Conservation (phyloP, 2,329 filamentous ascomycete species). For the Phyllosticta ampelicida region DNA sequence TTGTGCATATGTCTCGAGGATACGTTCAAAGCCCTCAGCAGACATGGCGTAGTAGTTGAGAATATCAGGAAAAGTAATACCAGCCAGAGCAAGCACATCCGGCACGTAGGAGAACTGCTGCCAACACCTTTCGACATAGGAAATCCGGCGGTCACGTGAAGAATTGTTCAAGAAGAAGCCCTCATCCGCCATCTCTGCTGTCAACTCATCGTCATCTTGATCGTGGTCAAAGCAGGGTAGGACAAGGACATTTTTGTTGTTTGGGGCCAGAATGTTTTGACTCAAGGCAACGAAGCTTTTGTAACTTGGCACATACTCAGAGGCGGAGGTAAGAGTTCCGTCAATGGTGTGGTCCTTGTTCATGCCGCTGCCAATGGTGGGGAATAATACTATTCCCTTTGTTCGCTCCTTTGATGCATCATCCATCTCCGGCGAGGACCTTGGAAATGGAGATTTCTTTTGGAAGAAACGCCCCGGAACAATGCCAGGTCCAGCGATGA, state of each 20-base stretch:
- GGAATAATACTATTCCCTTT: not conserved
- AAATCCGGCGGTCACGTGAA: conserved; percentile 19
- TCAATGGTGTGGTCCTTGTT: not conserved
- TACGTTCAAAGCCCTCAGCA: conserved; percentile 9
- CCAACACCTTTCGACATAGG: conserved; percentile 24
- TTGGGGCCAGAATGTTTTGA: conserved; percentile 32
- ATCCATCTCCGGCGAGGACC: too few species aligned
- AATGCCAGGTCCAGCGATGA: too few species aligned
- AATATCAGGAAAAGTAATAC: conserved; percentile 26
- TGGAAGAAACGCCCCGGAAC: too few species aligned
- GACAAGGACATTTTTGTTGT: conserved; percentile 30
- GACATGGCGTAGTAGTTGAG: conserved; percentile 30
- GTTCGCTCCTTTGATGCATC: too few species aligned
- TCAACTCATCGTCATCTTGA: conserved; percentile 14
- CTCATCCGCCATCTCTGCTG: conserved; percentile 17
- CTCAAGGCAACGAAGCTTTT: conserved; percentile 33
- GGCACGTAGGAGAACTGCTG: conserved; percentile 26
- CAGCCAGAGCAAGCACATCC: conserved; percentile 24
- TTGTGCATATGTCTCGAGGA: not conserved
- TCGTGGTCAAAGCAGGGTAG: conserved; percentile 26
- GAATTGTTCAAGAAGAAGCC: conserved; percentile 20
- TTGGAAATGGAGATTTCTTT: too few species aligned
- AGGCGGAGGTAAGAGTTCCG: not conserved
- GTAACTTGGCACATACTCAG: conserved; percentile 25
- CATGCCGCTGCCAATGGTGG: not conserved